Conservation (phyloP, 2,329 filamentous ascomycete species). For the Aureobasidium sp. region DNA sequence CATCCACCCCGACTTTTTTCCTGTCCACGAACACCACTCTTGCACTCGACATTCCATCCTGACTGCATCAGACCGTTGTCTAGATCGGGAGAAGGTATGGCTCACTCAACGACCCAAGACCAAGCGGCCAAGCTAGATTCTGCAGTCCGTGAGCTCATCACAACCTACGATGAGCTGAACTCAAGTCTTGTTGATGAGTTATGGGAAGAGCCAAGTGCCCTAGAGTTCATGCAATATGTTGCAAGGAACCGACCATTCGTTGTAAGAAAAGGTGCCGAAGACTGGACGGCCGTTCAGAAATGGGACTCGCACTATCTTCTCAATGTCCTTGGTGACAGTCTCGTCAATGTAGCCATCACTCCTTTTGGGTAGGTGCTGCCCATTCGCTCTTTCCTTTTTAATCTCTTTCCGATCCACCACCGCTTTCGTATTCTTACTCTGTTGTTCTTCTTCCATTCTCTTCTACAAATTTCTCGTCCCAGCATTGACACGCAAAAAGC, state of each 20-base stretch:
- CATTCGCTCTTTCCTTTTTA: neutral
- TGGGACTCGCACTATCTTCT: slow-evolving; percentile 59
- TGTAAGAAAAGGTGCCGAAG: slow-evolving; percentile 51
- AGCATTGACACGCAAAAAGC: slow-evolving; percentile 25
- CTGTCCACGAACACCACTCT: neutral
- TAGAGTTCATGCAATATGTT: slow-evolving; percentile 75
- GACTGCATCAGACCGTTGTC: neutral
- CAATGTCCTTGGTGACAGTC: slow-evolving; percentile 44
- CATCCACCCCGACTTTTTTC: neutral
- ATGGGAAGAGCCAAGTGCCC: slow-evolving; percentile 56
- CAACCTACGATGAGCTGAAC: slow-evolving; percentile 68
- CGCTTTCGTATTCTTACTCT: neutral
- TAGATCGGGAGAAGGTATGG: neutral
- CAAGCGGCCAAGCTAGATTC: neutral
- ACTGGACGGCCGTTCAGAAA: slow-evolving; percentile 54
- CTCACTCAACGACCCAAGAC: neutral
- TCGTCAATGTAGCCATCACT: slow-evolving; percentile 71
- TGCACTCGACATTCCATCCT: neutral
- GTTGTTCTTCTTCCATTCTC: neutral
- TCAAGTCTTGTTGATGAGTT: slow-evolving; percentile 52
- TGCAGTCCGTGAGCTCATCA: slow-evolving; percentile 42
- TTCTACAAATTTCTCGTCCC: neutral
- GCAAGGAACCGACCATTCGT: slow-evolving; percentile 68
- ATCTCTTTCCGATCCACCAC: neutral
- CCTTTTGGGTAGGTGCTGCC: slow-evolving; percentile 51